Conservation (phyloP, 2,329 filamentous ascomycete species). For the Lasiodiplodia sp. region DNA sequence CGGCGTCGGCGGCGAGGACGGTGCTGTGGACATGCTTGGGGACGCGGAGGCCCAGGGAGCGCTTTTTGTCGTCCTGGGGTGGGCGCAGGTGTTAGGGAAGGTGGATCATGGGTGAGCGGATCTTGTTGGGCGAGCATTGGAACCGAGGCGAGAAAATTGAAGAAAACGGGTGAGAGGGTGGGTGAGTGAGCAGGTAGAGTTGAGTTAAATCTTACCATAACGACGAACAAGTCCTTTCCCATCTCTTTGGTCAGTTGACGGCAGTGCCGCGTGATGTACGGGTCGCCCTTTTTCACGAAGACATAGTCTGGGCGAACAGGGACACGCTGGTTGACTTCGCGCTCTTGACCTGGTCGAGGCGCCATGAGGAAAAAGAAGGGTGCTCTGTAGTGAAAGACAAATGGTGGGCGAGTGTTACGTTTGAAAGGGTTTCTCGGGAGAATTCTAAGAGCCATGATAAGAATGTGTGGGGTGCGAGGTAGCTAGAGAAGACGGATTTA, state of each 20-base stretch:
- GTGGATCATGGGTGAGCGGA: no score
- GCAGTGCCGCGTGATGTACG: constrained; percentile 54
- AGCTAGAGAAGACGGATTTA: not conserved
- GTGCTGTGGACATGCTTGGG: constrained; percentile 48
- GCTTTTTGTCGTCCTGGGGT: constrained; percentile 37
- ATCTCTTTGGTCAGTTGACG: constrained; percentile 4
- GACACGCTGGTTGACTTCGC: not conserved
- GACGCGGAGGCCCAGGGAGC: constrained; percentile 52
- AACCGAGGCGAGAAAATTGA: no score
- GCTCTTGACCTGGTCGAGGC: not conserved
- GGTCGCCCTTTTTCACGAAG: constrained; percentile 52
- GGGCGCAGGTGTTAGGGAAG: no score
- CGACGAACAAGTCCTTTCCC: constrained; percentile 19
- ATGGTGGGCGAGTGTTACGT: not conserved
- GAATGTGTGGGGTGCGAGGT: not conserved
- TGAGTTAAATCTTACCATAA: not conserved
- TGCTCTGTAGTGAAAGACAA: constrained; percentile 2
- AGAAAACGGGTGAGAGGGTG: not conserved
- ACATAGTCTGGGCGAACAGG: constrained; percentile 43
- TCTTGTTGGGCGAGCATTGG: no score
- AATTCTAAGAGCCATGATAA: constrained; percentile 7
- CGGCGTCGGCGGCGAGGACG: constrained; percentile 49
- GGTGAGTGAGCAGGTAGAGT: constrained; percentile 3
- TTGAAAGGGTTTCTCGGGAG: not conserved
- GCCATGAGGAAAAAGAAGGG: constrained; percentile 11